Percentiles rank a stretch among this genome's conserved stretches.
These are phyloP conservation scores for Pseudodiploospora longispora DNA, from an alignment of 2,329 filamentous ascomycete genomes.

Conservation along the genomic window DNA sequence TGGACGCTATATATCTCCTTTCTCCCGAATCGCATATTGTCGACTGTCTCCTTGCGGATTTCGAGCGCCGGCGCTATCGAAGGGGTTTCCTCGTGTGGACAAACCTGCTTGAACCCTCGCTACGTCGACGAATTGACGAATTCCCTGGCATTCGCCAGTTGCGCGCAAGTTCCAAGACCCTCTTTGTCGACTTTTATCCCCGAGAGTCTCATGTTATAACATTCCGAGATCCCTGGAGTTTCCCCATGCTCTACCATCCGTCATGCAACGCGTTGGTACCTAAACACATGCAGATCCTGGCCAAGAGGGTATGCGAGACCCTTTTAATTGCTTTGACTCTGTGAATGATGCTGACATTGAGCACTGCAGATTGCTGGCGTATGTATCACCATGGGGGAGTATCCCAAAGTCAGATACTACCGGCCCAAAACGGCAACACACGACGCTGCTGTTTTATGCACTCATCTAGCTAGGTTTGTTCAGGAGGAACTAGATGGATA, in stretches of 20 bases:
- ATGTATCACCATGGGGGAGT: conserved; percentile 88
- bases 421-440: conserved; percentile 66
- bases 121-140: conserved; percentile 67
- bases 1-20: conserved; percentile 92
- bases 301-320: conserved; percentile 64
- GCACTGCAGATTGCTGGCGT: conserved; percentile 42
- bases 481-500: conserved; percentile 89
- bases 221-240: conserved; percentile 93
- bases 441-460: conserved; percentile 80
- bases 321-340: neutral
- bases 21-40: conserved; percentile 81
- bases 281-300: conserved; percentile 73
- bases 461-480: conserved; percentile 81
- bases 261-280: conserved; percentile 77
- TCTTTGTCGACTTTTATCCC: conserved; percentile 84
- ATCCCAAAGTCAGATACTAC: conserved; percentile 89
- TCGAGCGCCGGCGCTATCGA: conserved; percentile 75
- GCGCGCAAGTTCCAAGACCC: conserved; percentile 71
- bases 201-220: conserved; percentile 86
- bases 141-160: conserved; percentile 61
- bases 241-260: conserved; percentile 85
- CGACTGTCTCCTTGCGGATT: conserved; percentile 88
- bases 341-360: conserved; percentile 1
- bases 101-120: conserved; percentile 57
- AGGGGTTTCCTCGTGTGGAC: conserved; percentile 82